Base-by-base conservation (phyloP, 2,329 filamentous ascomycete species). In the Diaporthe vexans region DNA sequence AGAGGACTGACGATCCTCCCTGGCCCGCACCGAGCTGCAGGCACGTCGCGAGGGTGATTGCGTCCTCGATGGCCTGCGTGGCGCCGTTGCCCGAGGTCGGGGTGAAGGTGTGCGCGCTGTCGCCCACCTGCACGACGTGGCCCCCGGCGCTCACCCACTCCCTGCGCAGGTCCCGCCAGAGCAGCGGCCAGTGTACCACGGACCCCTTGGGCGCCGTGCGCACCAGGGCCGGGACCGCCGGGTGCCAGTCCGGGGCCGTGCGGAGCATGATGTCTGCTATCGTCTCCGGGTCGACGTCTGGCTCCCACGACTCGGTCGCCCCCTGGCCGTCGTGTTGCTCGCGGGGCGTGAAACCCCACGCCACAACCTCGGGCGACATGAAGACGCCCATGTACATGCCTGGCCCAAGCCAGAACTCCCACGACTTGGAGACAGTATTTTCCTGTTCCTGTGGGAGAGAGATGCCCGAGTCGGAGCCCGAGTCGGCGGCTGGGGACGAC, bases 111-210 rank as follows among this genome's bases (percentile, higher is more conserved):
- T 33, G 29, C 29, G 29, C 29, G 29, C 29, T 33, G 29, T 33
- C 29, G 29, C 29, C 29, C 29, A 33, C 29, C 29, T 33, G 29
- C 29, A 33, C 29, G 29, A 33, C 29, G 29, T 33, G 29, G 29
- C 29, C 29, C 29, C 29, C 29, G 29, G 29, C 29, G 29, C 29
- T 33, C 29, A 33, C 29, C 29, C 29, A 33, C 29, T 33, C 29
- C 29, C 13, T 19, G 75, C 0, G 82, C 78, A 15, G 83, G 73
- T 85, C 80, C 19, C 83, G 82, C 83, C 82, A 84, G 75, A 84
- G 82, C 48, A 85, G 81, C 78, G 83, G 82, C 72, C 84, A 85
- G 77, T 85, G 82, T 75, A 83, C 80, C 73, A 84, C 75, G 40
- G 76, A 76, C 57, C 77, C 77, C 40, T 77, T 76, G 54, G 80